A percentile compares a stretch with the other conserved stretches of the same genome.
These are phyloP conservation scores for Cardamine resedifolia DNA, from an alignment of 345 rosid species.

Conservation along the genomic window DNA sequence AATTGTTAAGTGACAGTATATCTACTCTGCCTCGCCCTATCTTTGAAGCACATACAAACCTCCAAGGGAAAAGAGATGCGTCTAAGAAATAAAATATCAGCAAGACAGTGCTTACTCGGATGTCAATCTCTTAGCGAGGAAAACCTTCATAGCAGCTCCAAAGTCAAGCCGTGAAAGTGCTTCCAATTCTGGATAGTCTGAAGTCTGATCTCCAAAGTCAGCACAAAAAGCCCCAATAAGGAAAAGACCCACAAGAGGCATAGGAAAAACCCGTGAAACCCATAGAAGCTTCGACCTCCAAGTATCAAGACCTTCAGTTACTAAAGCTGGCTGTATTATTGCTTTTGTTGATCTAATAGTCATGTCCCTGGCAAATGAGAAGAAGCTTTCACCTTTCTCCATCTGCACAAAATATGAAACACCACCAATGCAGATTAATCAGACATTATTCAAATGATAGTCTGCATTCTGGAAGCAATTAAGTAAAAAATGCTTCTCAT, in stretches of 20 bases:
- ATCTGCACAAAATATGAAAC: constrained; percentile 43
- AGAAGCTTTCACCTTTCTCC: constrained; percentile 88
- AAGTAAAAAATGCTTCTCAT: background rate
- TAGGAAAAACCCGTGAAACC: constrained; percentile 92
- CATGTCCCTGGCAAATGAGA: constrained; percentile 89
- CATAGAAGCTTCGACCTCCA: constrained; percentile 92
- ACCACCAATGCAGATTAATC: constrained; percentile 16
- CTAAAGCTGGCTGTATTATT: constrained; percentile 55
- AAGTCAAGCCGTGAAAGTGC: constrained; percentile 83
- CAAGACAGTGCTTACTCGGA: constrained; percentile 63
- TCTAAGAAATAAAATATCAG: background rate
- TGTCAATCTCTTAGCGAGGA: constrained; percentile 78
- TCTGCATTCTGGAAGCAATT: background rate
- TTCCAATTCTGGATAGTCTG: constrained; percentile 76
- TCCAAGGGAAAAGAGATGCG: background rate
- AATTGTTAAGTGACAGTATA: background rate
- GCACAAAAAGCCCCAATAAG: constrained; percentile 74
- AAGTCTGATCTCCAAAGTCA: constrained; percentile 55
- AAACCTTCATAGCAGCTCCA: constrained; percentile 90
- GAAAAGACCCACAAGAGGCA: constrained; percentile 95
- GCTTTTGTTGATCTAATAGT: constrained; percentile 84
- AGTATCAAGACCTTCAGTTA: constrained; percentile 69
- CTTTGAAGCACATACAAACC: background rate
- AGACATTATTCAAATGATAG: background rate
- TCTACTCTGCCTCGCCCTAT: background rate